A percentile compares a stretch with the other conserved stretches of the same genome.
Conservation (phyloP, 768 basidiomycete species). For the Podaxis mareebaensis region DNA sequence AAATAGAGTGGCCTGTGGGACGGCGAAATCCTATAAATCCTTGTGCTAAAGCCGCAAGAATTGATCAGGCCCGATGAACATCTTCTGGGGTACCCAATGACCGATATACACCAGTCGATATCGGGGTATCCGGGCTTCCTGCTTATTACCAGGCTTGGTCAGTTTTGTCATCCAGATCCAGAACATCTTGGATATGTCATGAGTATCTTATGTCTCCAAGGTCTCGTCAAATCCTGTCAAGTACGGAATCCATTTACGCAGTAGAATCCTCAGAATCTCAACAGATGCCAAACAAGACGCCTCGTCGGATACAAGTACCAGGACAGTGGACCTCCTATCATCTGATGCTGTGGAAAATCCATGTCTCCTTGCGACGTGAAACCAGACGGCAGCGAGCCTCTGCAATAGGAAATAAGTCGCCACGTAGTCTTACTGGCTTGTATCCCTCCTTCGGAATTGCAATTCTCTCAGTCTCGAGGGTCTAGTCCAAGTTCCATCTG, state of each 20-base stretch:
- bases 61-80: background rate
- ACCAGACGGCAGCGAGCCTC: background rate
- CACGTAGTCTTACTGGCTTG: too few relatives aligned
- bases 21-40: conserved; percentile 6
- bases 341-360: background rate
- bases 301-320: background rate
- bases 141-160: background rate
- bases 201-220: background rate
- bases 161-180: background rate
- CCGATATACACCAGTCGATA: background rate
- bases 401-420: too few relatives aligned
- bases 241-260: background rate
- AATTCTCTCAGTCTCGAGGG: too few relatives aligned
- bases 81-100: background rate
- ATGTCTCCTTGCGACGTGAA: background rate
- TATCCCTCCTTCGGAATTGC: too few relatives aligned
- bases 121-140: conserved; percentile 2
- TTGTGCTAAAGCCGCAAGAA: background rate
- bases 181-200: background rate
- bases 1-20: background rate
- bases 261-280: background rate
- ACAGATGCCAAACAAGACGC: background rate
- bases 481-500: too few relatives aligned
- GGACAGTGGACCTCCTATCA: background rate
- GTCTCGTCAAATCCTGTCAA: background rate